A percentile compares a stretch with the other conserved stretches of the same genome.
phyloP scores from a whole-genome alignment of 306 rosid species.

The Cucurbita argyrosperma region DNA sequence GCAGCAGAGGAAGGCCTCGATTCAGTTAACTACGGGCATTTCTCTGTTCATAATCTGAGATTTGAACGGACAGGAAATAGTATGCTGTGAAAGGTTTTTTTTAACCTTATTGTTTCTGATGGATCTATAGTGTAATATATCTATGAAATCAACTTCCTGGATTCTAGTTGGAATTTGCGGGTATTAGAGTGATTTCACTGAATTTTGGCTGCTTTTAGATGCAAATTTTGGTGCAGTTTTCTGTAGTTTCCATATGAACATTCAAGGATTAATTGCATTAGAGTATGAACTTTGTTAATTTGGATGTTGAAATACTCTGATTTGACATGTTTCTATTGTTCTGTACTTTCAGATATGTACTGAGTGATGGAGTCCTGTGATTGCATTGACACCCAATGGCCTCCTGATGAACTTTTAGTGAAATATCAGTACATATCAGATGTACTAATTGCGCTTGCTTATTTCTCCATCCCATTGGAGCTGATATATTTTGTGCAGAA shows the following conservation, averaged over 20 bases:
- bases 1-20: not conserved
- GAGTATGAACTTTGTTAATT: not conserved
- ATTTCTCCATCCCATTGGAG: slow-evolving; percentile 90
- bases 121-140: not conserved
- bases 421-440: slow-evolving; percentile 91
- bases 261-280: not conserved
- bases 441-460: slow-evolving; percentile 66
- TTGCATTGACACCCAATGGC: slow-evolving; percentile 69
- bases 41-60: not conserved
- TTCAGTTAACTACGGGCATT: not conserved
- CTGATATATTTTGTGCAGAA: slow-evolving; percentile 82
- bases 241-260: not conserved
- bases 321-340: not conserved
- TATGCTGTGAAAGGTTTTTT: not conserved
- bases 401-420: slow-evolving; percentile 78
- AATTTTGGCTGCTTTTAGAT: not conserved
- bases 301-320: not conserved
- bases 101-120: not conserved
- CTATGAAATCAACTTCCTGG: not conserved
- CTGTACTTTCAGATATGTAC: not conserved
- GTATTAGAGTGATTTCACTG: not conserved
- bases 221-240: not conserved
- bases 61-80: not conserved
- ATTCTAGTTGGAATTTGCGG: not conserved
- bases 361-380: slow-evolving; percentile 64